Percentiles rank a stretch among this genome's conserved stretches.
These are phyloP conservation scores for Abrus precatorius DNA, from an alignment of 306 rosid species.

Conservation along the genomic window DNA sequence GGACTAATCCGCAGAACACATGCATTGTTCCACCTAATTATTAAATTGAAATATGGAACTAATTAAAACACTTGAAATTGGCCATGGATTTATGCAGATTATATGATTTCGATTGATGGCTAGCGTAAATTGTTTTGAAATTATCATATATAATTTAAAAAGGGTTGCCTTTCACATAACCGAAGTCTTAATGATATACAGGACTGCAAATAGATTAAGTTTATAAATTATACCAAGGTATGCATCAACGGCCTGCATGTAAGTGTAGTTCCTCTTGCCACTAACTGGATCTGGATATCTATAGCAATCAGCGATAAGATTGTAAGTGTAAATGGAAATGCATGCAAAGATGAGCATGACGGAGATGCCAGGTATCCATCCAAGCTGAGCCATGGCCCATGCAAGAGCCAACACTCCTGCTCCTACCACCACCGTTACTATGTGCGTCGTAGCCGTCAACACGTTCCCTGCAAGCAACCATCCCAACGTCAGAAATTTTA, in stretches of 20 bases:
- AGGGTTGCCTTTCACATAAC: too few species aligned
- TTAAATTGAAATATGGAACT: neutral
- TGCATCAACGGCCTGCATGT: conserved; percentile 57
- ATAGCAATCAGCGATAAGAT: conserved; percentile 59
- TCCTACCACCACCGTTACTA: conserved; percentile 55
- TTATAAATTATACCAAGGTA: conserved; percentile 31
- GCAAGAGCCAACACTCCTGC: conserved; percentile 61
- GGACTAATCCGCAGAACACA: conserved; percentile 52
- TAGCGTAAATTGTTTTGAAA: too few species aligned
- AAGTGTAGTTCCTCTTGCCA: conserved; percentile 60
- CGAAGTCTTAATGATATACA: too few species aligned
- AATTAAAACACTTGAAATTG: neutral
- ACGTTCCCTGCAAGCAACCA: conserved; percentile 46
- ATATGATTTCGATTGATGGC: neutral
- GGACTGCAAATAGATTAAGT: neutral
- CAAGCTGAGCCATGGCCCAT: conserved; percentile 57
- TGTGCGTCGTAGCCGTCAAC: conserved; percentile 52
- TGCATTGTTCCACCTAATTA: conserved; percentile 52
- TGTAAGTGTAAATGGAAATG: conserved; percentile 52
- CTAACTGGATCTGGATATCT: conserved; percentile 49
- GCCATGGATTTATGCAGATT: neutral
- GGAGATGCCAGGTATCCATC: conserved; percentile 53
- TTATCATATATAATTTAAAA: too few species aligned
- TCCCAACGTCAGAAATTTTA: neutral
- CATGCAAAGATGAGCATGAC: conserved; percentile 42